Conservation (phyloP, 1,284 basidiomycete species). For the Jaminaea rosea region DNA sequence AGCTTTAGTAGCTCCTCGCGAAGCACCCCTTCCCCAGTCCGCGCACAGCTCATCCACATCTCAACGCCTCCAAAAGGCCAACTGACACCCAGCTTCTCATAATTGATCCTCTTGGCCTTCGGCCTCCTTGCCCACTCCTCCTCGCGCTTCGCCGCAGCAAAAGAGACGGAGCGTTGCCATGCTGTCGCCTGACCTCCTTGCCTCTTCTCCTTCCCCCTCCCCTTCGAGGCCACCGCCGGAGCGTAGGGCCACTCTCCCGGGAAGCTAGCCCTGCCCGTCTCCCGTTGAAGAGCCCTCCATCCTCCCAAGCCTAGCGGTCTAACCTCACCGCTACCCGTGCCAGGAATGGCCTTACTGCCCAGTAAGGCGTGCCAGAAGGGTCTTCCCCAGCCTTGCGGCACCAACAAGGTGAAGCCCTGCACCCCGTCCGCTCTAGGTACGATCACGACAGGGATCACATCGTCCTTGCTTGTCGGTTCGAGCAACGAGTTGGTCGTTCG, state of each 20-base stretch:
- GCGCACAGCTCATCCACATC: constrained; percentile 12
- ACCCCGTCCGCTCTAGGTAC: constrained; percentile 3
- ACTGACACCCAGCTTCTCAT: constrained; percentile 2
- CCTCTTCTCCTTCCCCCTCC: too few relatives aligned
- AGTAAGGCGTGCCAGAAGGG: constrained; percentile 39
- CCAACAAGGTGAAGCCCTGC: constrained; percentile 26
- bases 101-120: constrained; percentile 34
- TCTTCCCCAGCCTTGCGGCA: constrained; percentile 41
- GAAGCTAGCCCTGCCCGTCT: constrained; percentile 13
- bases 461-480: constrained; percentile 24
- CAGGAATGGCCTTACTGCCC: constrained; percentile 26
- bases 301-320: constrained; percentile 1
- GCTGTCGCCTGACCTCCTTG: constrained; percentile 18
- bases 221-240: too few relatives aligned
- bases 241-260: constrained; percentile 40
- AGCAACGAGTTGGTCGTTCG: constrained; percentile 19
- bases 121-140: constrained; percentile 30
- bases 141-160: constrained; percentile 5
- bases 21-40: background rate
- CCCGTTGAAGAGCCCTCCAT: background rate
- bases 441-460: constrained; percentile 23
- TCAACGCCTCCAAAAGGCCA: constrained; percentile 9
- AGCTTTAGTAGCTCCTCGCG: background rate
- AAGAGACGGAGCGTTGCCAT: constrained; percentile 11
- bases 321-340: constrained; percentile 30